phyloP scores from a whole-genome alignment of 2,329 filamentous ascomycete genomes.

The Thermothelomyces thermophilus region DNA sequence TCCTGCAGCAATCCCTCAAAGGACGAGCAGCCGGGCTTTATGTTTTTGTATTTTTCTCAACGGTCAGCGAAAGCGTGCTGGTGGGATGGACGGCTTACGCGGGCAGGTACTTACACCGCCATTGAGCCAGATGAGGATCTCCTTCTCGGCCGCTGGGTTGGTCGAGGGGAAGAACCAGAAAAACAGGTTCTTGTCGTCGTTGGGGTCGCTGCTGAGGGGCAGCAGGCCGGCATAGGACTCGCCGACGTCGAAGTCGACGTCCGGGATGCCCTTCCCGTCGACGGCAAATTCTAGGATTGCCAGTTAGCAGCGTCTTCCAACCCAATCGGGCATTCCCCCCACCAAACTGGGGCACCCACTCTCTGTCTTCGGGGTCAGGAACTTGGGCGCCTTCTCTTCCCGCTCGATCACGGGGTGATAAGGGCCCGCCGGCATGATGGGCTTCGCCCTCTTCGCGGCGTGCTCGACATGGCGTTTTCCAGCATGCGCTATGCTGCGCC shows the following conservation, averaged over 20 bases:
- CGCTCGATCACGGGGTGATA: neutral
- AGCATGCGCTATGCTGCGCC: constrained; percentile 16
- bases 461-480: constrained; percentile 17
- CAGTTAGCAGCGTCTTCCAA: neutral
- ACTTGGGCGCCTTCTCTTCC: constrained; percentile 9
- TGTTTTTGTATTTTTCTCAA: neutral
- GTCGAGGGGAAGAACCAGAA: constrained; percentile 62
- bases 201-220: constrained; percentile 45
- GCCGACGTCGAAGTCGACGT: constrained; percentile 62
- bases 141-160: constrained; percentile 44
- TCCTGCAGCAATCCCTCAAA: constrained; percentile 67
- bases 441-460: constrained; percentile 9
- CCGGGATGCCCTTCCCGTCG: constrained; percentile 58
- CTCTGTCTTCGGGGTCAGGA: constrained; percentile 25
- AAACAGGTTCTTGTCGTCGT: constrained; percentile 46
- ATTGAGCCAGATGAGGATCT: constrained; percentile 58
- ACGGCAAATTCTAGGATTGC: constrained; percentile 50
- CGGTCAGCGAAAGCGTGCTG: neutral
- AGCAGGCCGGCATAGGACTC: constrained; percentile 59
- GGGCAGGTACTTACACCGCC: constrained; percentile 40
- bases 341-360: constrained; percentile 14
- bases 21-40: constrained; percentile 51
- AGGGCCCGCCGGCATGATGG: neutral
- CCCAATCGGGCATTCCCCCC: neutral
- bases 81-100: too few species aligned